Base-by-base conservation (phyloP, 2,329 filamentous ascomycete species). In the Colletotrichum tabaci region DNA sequence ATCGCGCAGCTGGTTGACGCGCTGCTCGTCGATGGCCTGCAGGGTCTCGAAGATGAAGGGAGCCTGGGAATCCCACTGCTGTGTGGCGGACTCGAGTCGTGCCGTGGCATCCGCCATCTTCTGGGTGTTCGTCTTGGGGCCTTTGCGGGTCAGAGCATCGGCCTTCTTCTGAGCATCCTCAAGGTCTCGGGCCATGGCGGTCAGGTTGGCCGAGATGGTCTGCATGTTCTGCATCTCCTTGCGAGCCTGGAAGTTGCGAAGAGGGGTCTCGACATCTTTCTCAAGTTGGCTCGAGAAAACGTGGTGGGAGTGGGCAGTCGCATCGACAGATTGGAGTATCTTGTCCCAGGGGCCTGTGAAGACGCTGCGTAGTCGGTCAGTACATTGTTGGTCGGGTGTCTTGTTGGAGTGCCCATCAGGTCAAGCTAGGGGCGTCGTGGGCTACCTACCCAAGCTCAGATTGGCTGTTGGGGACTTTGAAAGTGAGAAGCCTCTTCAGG, bases 21-120 rank as follows among this genome's bases (percentile, higher is more conserved):
- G 91, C 76, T 90, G 92, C 84, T 99, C 96, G 79, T 99, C 96
- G 42, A 97, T 86, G 7, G 94, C 92, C 80, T 99, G 96, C 35
- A 99, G 89, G 72, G 92, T 93, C 82, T 99, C 96, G 79, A 97
- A 98, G 72, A 98, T 93, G 82, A 94, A 98, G 1, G 96, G 96
- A 16, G 96, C 94, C 81, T 98, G 95, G 0, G 94, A 95, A 67
- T 98, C 92, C 96, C 96, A 99, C 79, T 97, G 93, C 75, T 92
- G 89, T 55, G 87, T 90, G n/a, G 94, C 92, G 72, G 90, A 90
- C 74, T 97, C 93, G 53, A 97, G 89, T 74, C 91, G 92, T 21
- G 90, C 86, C 13, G 90, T 87, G 15, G 94, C 95, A 73, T 88
- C 88, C 53, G 95, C 93, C 49, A 96, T 89, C 81, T 96, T 97